phyloP scores from a whole-genome alignment of 495 filamentous ascomycete genomes.

The Clohesyomyces aquaticus region DNA sequence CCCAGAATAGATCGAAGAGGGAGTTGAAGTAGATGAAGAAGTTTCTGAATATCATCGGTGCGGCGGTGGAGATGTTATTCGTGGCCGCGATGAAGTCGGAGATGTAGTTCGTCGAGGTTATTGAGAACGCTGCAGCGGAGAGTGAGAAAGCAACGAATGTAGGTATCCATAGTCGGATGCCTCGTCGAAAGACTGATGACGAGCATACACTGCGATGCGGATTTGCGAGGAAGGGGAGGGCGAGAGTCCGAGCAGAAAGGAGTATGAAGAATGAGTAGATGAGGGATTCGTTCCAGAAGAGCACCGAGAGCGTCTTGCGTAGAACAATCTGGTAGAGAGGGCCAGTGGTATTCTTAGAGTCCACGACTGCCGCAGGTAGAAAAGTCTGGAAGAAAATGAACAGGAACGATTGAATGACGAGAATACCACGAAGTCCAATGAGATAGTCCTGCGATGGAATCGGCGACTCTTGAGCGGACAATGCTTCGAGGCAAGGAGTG shows the following conservation, averaged over 20 bases:
- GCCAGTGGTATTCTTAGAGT: slow-evolving; percentile 34
- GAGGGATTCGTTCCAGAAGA: slow-evolving; percentile 49
- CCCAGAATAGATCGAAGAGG: slow-evolving; percentile 50
- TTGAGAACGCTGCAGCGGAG: slow-evolving; percentile 36
- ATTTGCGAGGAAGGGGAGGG: slow-evolving; percentile 46
- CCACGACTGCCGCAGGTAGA: slow-evolving; percentile 41
- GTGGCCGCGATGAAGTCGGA: slow-evolving; percentile 37
- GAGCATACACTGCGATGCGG: slow-evolving; percentile 28
- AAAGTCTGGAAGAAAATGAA: slow-evolving; percentile 48
- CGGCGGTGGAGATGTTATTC: slow-evolving; percentile 38
- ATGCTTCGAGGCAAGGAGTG: slow-evolving; percentile 11
- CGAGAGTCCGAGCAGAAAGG: slow-evolving; percentile 46
- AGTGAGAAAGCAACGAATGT: slow-evolving; percentile 42
- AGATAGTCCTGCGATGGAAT: slow-evolving; percentile 43
- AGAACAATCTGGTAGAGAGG: slow-evolving; percentile 42
- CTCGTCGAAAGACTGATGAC: slow-evolving; percentile 41
- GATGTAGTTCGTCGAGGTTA: slow-evolving; percentile 27
- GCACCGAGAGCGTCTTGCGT: slow-evolving; percentile 45
- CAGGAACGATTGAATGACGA: slow-evolving; percentile 47
- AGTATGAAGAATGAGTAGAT: slow-evolving; percentile 49
- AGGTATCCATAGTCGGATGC: slow-evolving; percentile 44
- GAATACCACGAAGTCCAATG: slow-evolving; percentile 45
- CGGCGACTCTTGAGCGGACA: not conserved
- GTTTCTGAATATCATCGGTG: slow-evolving; percentile 39
- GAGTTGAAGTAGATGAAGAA: slow-evolving; percentile 47